phyloP scores from a whole-genome alignment of 176 grass and related monocot genomes.

The Bolboschoenus planiculmis region DNA sequence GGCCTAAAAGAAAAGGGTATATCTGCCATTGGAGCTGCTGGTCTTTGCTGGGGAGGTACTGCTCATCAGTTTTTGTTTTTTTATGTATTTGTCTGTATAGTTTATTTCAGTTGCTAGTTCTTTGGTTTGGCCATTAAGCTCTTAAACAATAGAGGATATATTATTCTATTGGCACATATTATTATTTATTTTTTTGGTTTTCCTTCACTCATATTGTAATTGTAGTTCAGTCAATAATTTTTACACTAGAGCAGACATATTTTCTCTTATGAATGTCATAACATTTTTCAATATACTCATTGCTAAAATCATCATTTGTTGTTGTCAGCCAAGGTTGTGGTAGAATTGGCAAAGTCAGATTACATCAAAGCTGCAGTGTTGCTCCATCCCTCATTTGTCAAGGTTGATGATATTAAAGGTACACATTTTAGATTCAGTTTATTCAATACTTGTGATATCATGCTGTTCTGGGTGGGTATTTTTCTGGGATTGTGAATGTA shows the following conservation, averaged over 20 bases:
- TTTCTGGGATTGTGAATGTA: neutral
- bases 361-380: conserved; percentile 30
- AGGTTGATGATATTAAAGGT: conserved; percentile 42
- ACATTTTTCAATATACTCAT: neutral
- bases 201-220: neutral
- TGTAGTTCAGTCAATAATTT: neutral
- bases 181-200: neutral
- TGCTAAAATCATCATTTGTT: neutral
- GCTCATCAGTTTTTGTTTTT: neutral
- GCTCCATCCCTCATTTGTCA: conserved; percentile 30
- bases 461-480: neutral
- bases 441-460: neutral
- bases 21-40: conserved; percentile 35
- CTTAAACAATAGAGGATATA: neutral
- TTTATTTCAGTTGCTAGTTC: neutral
- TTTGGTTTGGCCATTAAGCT: neutral
- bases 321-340: conserved; percentile 36
- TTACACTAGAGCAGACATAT: neutral
- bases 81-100: neutral
- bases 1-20: conserved; percentile 29
- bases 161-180: neutral
- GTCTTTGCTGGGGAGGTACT: conserved; percentile 48
- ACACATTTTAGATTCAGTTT: neutral
- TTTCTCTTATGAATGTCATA: neutral
- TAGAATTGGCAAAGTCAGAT: conserved; percentile 34